phyloP scores from a whole-genome alignment of 345 rosid genomes.

The Eucalyptus tenuipes region DNA sequence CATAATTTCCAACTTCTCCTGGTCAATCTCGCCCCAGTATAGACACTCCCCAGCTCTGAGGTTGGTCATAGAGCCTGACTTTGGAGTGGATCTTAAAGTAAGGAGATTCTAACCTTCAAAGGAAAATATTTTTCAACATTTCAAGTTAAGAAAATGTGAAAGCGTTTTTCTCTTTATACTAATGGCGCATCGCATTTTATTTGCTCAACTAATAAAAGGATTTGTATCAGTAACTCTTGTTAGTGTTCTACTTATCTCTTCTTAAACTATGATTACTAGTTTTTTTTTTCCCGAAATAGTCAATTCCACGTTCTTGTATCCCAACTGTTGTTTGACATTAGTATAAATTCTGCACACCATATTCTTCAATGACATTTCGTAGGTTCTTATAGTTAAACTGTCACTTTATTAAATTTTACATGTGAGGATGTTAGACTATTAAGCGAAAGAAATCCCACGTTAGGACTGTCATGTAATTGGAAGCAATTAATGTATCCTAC shows the following conservation, averaged over 20 bases:
- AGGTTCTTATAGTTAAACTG: not conserved
- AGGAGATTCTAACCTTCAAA: not conserved
- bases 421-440: not conserved
- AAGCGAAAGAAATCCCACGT: not conserved
- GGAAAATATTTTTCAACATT: not conserved
- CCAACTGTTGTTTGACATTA: not conserved
- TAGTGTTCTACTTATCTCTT: not conserved
- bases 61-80: not conserved
- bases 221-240: not conserved
- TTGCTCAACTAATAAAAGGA: not conserved
- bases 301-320: not conserved
- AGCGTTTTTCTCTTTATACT: not conserved
- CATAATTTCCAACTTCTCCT: conserved; percentile 7
- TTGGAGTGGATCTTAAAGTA: not conserved
- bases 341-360: not conserved
- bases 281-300: not conserved
- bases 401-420: not conserved
- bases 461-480: not conserved
- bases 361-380: not conserved
- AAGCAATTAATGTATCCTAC: not conserved
- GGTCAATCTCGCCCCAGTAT: not conserved
- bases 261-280: not conserved
- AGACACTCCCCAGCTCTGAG: not conserved
- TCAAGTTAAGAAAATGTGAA: not conserved
- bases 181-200: too few species aligned